These are phyloP conservation scores for Neopestalotiopsis clavispora DNA, from an alignment of 2,329 filamentous ascomycete genomes.

Conservation along the genomic window DNA sequence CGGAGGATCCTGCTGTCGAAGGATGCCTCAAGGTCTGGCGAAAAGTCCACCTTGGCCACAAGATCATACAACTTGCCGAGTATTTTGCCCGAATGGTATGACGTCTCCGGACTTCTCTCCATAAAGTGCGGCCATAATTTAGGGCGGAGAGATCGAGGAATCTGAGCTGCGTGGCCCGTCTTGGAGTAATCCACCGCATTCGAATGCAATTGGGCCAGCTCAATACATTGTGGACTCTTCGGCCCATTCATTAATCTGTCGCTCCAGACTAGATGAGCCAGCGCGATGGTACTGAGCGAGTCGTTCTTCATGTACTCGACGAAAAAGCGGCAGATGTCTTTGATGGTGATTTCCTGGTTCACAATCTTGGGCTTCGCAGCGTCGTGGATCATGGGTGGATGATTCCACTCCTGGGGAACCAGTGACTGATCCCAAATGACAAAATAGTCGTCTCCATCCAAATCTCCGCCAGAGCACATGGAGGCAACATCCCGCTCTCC, in stretches of 20 bases:
- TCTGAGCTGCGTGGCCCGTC: slow-evolving; percentile 77
- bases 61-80: slow-evolving; percentile 85
- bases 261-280: slow-evolving; percentile 78
- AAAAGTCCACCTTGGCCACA: slow-evolving; percentile 70
- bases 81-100: slow-evolving; percentile 72
- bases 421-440: slow-evolving; percentile 87
- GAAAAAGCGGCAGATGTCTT: slow-evolving; percentile 84
- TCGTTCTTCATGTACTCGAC: slow-evolving; percentile 94
- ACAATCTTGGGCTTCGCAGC: slow-evolving; percentile 61
- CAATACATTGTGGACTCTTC: slow-evolving; percentile 70
- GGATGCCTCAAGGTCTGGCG: slow-evolving; percentile 69
- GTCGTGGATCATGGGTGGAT: slow-evolving; percentile 78
- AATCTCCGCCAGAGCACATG: slow-evolving; percentile 95
- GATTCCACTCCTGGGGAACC: slow-evolving; percentile 72
- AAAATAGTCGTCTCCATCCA: slow-evolving; percentile 96
- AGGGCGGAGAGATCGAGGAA: slow-evolving; percentile 66
- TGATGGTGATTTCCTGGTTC: slow-evolving; percentile 67
- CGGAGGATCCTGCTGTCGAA: slow-evolving; percentile 80
- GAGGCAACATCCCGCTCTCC: slow-evolving; percentile 86
- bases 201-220: slow-evolving; percentile 82
- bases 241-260: slow-evolving; percentile 69
- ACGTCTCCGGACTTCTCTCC: slow-evolving; percentile 64
- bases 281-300: slow-evolving; percentile 77
- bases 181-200: slow-evolving; percentile 94
- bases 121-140: slow-evolving; percentile 84